Base-by-base conservation (phyloP, 345 rosid species). In the Cardiospermum halicacabum region DNA sequence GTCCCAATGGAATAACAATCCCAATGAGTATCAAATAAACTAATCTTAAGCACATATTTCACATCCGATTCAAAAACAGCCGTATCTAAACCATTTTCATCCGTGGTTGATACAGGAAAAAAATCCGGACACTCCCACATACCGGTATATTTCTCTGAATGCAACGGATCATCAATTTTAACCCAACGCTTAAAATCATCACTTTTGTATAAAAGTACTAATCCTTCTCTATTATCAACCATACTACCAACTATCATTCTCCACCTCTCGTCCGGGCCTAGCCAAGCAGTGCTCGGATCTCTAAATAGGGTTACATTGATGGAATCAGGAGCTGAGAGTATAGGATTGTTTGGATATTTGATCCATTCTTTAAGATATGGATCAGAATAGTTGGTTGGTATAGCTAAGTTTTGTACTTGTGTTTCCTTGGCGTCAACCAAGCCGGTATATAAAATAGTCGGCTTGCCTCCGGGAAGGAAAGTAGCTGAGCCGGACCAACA, bases 111-210 rank as follows among this genome's bases (percentile, higher is more conserved):
- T 19, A 84, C 85, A 0, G 85, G 85, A 34, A 50, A 86, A 48
- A 86, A 86, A 71, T 86, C 87, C 0, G 85, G 85, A 65, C 89
- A 85, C 61, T 82, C 85, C 83, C 80, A 85, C 87, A 80, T 85
- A 1, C 82, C 87, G 0, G 87, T 74, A 1, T 67, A 32, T 0
- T 40, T 21, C 3, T 43, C 71, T 0, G 82, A 76, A 32, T 82
- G 75, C 2, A 82, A 51, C 0, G 83, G 85, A 7, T 68, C 60
- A 1, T 64, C 5, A 19, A 73, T 71, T 49, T 66, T 66, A 7
- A 58, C 47, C 89, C 89, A 85, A 1, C 34, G 22, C 28, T 51
- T 67, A 34, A 85, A 85, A 53, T 80, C 85, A 55, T 25, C 58
- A 54, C 89, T 85, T 55, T 56, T 62, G 37, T 82, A 85, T 39